Evolutionary conservation across 306 rosid genomes (phyloP), one percentile per base, ranked within the genome.

Genomic region (Medicago lupulina): DNA sequence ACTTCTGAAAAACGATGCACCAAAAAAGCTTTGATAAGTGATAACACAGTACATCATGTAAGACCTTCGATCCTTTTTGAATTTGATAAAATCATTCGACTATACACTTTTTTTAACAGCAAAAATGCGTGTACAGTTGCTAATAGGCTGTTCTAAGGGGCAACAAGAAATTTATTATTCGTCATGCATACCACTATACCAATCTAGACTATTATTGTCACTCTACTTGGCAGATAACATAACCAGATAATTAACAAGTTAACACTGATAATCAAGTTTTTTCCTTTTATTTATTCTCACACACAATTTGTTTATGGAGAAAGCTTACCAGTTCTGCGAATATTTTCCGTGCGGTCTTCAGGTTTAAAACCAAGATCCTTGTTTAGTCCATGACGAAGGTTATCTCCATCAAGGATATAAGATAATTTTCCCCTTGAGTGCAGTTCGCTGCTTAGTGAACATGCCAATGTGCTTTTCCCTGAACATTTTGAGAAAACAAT

Each of bases 381-480:
- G 81, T 88, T 92, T 64, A 92, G 82, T 78, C 97, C 96, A 86
- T 92, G 93, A 65, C 97, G 87, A 78, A 92, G 92, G 78, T 92
- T 90, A 81, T 92, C 97, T 70, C 97, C 97, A 75, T 92, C 97
- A 76, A 92, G 97, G 66, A 89, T 77, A 76, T 92, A 92, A 31
- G 97, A 86, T 57, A 92, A 79, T 74, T 88, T 92, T 41, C 92
- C 96, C 81, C 78, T 88, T 7, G 78, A 66, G 74, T 92, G 70
- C 51, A 92, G 84, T 49, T 87, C 93, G 67, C 89, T 85, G 76
- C 93, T 86, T 43, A 90, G 44, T 51, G 93, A 81, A 82, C 92
- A 92, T 5, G 97, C 93, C 74, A 92, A 68, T n/a, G 93, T 90
- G 83, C 93, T 92, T 86, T 92, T 92, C 79, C 97, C 97, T 92